phyloP scores from a whole-genome alignment of 2,329 filamentous ascomycete genomes.

The Sporothrix inflata region DNA sequence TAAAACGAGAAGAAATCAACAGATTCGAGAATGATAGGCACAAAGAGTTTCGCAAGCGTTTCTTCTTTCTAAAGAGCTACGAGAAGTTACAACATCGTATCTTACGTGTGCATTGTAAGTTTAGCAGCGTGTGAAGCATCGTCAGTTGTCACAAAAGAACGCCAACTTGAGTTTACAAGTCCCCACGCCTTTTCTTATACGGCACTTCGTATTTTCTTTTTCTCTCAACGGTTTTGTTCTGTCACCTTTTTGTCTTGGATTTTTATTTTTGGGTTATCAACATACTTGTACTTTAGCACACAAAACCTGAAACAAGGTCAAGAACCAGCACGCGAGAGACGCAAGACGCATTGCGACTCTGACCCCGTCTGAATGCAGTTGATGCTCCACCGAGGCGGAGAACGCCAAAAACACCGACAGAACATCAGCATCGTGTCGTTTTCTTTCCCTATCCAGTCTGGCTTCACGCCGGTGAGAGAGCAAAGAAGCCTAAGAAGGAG shows the following conservation, averaged over 20 bases:
- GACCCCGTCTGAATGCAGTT: background rate
- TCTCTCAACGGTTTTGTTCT: background rate
- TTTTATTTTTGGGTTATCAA: constrained; percentile 9
- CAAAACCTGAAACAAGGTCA: constrained; percentile 22
- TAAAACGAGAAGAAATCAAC: background rate
- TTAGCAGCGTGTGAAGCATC: background rate
- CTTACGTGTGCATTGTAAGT: too few relatives aligned
- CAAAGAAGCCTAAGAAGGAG: too few relatives aligned
- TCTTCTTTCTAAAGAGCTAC: background rate
- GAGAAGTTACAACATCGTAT: background rate
- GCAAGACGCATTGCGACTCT: constrained; percentile 17
- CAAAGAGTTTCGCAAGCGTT: constrained; percentile 10
- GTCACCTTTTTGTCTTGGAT: background rate
- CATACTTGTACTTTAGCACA: background rate
- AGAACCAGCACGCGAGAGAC: background rate
- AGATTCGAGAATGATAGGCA: background rate
- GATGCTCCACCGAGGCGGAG: background rate
- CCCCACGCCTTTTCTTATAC: background rate
- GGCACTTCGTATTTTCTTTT: background rate
- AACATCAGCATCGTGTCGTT: background rate
- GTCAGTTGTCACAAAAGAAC: background rate
- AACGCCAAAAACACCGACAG: background rate
- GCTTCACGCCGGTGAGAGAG: background rate
- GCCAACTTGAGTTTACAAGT: background rate
- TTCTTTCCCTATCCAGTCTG: constrained; percentile 6